Conservation (phyloP, 2,329 filamentous ascomycete genomes). For the Neofusicoccum laricinum region DNA sequence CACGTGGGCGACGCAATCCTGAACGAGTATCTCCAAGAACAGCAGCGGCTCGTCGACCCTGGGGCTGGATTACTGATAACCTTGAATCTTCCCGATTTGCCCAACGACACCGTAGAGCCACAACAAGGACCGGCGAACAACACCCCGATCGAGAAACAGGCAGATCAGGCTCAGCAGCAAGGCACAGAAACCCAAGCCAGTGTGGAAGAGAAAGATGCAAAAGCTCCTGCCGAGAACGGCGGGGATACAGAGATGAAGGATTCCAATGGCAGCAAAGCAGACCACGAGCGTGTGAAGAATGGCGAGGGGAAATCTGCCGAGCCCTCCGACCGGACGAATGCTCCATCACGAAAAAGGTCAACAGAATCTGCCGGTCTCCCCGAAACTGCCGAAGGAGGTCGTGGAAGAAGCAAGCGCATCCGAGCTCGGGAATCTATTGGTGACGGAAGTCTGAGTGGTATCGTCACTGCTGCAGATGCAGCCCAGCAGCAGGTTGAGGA, state of each 20-base stretch:
- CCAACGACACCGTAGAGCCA: background rate
- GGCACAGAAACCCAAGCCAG: background rate
- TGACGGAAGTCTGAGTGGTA: slow-evolving; percentile 44
- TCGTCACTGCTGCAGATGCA: slow-evolving; percentile 50
- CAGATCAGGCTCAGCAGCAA: background rate
- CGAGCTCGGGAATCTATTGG: slow-evolving; percentile 57
- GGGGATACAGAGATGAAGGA: slow-evolving; percentile 27
- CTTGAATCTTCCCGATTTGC: slow-evolving; percentile 38
- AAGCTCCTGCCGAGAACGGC: background rate
- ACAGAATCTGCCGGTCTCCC: slow-evolving; percentile 58
- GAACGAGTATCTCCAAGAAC: slow-evolving; percentile 42
- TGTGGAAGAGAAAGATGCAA: background rate
- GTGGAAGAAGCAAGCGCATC: slow-evolving; percentile 59
- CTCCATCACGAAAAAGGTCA: slow-evolving; percentile 56
- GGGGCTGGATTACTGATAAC: slow-evolving; percentile 40
- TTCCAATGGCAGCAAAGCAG: background rate
- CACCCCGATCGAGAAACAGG: background rate
- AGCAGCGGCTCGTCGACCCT: slow-evolving; percentile 29
- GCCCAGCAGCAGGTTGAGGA: slow-evolving; percentile 52
- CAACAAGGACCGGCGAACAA: background rate
- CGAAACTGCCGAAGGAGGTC: slow-evolving; percentile 55
- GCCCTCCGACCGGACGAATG: slow-evolving; percentile 32
- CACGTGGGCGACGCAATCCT: slow-evolving; percentile 49
- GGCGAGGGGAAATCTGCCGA: slow-evolving; percentile 7
- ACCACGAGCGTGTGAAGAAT: background rate